A percentile compares a stretch with the other conserved stretches of the same genome.
These are phyloP conservation scores for Skeletonema tropicum DNA, from an alignment of 108 stramenopile genomes.

Conservation along the genomic window DNA sequence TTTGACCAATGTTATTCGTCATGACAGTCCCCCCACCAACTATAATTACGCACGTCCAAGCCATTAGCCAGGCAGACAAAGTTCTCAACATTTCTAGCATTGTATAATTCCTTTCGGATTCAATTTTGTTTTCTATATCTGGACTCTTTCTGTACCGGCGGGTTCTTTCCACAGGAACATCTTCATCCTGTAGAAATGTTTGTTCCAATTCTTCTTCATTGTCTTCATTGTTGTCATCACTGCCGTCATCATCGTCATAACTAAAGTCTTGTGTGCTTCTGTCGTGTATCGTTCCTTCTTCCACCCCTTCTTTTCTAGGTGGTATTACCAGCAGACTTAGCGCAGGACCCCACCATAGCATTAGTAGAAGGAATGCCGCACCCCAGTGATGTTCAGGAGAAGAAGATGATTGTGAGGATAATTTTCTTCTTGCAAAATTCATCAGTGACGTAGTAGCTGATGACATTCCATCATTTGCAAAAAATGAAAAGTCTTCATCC, in stretches of 20 bases:
- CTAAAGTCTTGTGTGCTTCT: constrained; percentile 7
- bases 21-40: constrained; percentile 83
- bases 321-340: constrained; percentile 57
- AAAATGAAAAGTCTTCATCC: background rate
- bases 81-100: constrained; percentile 78
- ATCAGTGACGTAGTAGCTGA: background rate
- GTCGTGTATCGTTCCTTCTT: background rate
- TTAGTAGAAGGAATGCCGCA: constrained; percentile 56
- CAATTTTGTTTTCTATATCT: constrained; percentile 6
- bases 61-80: constrained; percentile 73
- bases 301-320: constrained; percentile 26
- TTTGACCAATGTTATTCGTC: constrained; percentile 87
- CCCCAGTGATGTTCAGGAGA: constrained; percentile 49
- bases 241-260: constrained; percentile 11
- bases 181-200: constrained; percentile 29
- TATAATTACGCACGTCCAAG: constrained; percentile 76
- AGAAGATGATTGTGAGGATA: constrained; percentile 17
- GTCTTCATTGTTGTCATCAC: constrained; percentile 3
- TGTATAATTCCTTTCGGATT: constrained; percentile 43
- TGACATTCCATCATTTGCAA: background rate
- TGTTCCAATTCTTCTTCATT: constrained; percentile 19
- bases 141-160: background rate
- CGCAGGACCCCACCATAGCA: constrained; percentile 74
- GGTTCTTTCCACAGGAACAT: background rate
- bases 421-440: constrained; percentile 7